Evolutionary conservation across 768 basidiomycete genomes (phyloP).

Genomic region (Ramaria sp.): DNA sequence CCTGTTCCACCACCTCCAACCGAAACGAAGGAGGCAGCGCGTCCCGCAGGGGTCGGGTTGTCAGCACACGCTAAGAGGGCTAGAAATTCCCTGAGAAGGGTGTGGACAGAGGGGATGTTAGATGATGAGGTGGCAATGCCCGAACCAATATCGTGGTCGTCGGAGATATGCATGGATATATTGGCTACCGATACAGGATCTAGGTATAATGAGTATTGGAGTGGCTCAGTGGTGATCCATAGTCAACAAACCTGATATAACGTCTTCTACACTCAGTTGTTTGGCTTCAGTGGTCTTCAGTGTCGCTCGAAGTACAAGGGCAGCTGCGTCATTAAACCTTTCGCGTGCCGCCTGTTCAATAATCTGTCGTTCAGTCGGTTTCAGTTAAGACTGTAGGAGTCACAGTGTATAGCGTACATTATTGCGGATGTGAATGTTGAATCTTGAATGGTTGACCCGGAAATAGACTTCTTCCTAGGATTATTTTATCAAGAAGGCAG

Average conservation of each 20-base stretch:
- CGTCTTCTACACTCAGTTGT: slow-evolving; percentile 50
- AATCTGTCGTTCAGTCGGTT: slow-evolving; percentile 34
- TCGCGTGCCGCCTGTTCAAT: slow-evolving; percentile 67
- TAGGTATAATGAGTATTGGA: slow-evolving; percentile 17
- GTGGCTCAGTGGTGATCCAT: neutral
- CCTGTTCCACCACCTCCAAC: slow-evolving; percentile 38
- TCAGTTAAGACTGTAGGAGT: neutral
- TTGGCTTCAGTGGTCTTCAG: slow-evolving; percentile 58
- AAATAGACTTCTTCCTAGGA: slow-evolving; percentile 62
- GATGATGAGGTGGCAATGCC: slow-evolving; percentile 47
- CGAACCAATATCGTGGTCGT: slow-evolving; percentile 48
- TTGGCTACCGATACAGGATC: slow-evolving; percentile 58
- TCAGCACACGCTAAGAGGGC: slow-evolving; percentile 71
- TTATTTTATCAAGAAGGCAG: neutral
- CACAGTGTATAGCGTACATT: slow-evolving; percentile 37
- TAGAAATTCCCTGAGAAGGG: slow-evolving; percentile 70
- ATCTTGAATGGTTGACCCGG: slow-evolving; percentile 82
- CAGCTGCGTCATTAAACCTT: slow-evolving; percentile 70
- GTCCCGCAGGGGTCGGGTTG: slow-evolving; percentile 67
- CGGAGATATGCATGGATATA: slow-evolving; percentile 51
- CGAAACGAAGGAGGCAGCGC: slow-evolving; percentile 61
- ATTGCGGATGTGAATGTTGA: slow-evolving; percentile 81
- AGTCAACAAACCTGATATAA: slow-evolving; percentile 44
- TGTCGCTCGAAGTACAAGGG: slow-evolving; percentile 56
- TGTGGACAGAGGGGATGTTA: slow-evolving; percentile 38